Conservation (phyloP, 2,329 filamentous ascomycete genomes). For the Colletotrichum siamense region DNA sequence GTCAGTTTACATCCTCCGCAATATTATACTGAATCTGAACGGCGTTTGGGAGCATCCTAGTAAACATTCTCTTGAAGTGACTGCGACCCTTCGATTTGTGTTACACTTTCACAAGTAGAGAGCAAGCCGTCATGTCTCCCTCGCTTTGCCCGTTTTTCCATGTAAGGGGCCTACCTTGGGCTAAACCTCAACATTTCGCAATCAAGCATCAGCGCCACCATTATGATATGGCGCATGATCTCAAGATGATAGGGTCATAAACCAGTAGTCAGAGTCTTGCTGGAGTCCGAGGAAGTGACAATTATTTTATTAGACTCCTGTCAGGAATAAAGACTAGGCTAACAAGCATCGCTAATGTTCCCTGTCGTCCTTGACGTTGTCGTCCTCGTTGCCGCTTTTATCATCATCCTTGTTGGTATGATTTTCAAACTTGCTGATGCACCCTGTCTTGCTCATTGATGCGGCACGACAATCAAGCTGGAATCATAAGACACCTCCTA, state of each 20-base stretch:
- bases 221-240: too few relatives aligned
- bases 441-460: not conserved
- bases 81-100: not conserved
- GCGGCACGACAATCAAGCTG: not conserved
- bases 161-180: accelerated
- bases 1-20: not conserved
- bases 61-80: not conserved
- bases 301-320: too few relatives aligned
- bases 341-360: not conserved
- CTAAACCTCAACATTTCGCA: not conserved
- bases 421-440: not conserved
- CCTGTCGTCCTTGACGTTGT: not conserved
- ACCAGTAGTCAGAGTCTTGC: too few relatives aligned
- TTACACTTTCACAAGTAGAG: accelerated
- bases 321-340: too few relatives aligned
- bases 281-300: too few relatives aligned
- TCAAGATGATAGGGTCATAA: too few relatives aligned
- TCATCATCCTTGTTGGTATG: accelerated
- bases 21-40: not conserved
- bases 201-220: too few relatives aligned
- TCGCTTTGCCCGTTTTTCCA: not conserved
- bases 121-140: not conserved
- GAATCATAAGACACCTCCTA: not conserved
- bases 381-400: accelerated
- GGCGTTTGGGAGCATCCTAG: too few relatives aligned